Conservation (phyloP, 2,329 filamentous ascomycete genomes). For the Calonectria ilicicola region DNA sequence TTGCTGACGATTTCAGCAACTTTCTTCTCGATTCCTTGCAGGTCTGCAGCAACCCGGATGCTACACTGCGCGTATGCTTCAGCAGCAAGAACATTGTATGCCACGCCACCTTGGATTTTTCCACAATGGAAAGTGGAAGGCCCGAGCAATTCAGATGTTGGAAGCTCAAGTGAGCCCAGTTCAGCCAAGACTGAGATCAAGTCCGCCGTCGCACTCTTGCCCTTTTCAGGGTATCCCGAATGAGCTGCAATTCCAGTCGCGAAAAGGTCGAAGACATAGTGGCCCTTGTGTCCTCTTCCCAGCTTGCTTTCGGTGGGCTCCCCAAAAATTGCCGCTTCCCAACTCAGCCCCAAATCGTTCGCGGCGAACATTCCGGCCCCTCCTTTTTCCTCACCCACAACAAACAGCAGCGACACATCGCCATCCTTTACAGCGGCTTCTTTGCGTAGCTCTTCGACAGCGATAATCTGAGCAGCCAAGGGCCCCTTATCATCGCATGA, state of each 20-base stretch:
- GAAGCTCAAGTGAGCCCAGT: slow-evolving; percentile 44
- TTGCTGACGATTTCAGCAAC: slow-evolving; percentile 46
- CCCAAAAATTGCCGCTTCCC: slow-evolving; percentile 77
- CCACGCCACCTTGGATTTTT: slow-evolving; percentile 52
- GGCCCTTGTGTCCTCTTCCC: slow-evolving; percentile 79
- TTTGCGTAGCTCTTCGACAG: slow-evolving; percentile 52
- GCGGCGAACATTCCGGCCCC: slow-evolving; percentile 73
- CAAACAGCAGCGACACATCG: slow-evolving; percentile 60
- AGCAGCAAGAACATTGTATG: slow-evolving; percentile 54
- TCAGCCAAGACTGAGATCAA: slow-evolving; percentile 31
- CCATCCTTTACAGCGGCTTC: slow-evolving; percentile 39
- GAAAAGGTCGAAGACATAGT: slow-evolving; percentile 66
- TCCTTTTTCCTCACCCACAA: slow-evolving; percentile 75
- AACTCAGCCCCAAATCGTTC: slow-evolving; percentile 60
- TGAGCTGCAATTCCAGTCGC: slow-evolving; percentile 70
- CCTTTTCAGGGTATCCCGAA: slow-evolving; percentile 35
- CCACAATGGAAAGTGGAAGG: slow-evolving; percentile 55
- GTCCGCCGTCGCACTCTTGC: slow-evolving; percentile 26
- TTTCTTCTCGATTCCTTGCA: slow-evolving; percentile 47
- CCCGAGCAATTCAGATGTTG: slow-evolving; percentile 51
- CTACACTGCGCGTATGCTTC: slow-evolving; percentile 53
- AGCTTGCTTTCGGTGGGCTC: slow-evolving; percentile 80
- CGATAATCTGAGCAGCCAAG: slow-evolving; percentile 77
- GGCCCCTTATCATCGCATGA: slow-evolving; percentile 74
- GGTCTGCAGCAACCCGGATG: slow-evolving; percentile 51